Conservation (phyloP, 2,329 filamentous ascomycete genomes). For the Fusarium drepaniforme region DNA sequence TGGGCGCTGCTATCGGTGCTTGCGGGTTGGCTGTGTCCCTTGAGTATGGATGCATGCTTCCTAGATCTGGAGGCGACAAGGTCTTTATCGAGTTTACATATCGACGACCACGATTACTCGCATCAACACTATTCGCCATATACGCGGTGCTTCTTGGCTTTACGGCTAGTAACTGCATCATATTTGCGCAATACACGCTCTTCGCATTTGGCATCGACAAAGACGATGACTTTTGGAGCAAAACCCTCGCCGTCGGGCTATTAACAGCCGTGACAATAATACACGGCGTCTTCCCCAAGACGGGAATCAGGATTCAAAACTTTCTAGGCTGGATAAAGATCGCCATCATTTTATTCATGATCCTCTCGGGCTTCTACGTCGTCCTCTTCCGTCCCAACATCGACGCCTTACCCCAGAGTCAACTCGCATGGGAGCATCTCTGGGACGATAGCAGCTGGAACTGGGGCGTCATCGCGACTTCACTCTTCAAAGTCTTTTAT, state of each 20-base stretch:
- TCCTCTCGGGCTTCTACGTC: conserved; percentile 70
- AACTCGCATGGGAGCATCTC: conserved; percentile 62
- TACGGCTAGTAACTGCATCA: conserved; percentile 77
- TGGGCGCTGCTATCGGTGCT: conserved; percentile 71
- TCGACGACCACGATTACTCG: conserved; percentile 71
- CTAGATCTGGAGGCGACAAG: conserved; percentile 76
- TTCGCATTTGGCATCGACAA: conserved; percentile 67
- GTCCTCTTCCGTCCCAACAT: conserved; percentile 58
- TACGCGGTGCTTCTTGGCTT: conserved; percentile 75
- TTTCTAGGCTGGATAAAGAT: conserved; percentile 74
- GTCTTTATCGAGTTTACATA: conserved; percentile 80
- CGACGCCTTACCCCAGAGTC: conserved; percentile 9
- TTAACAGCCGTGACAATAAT: conserved; percentile 69
- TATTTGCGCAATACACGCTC: conserved; percentile 74
- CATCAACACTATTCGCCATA: conserved; percentile 72
- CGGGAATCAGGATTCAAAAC: conserved; percentile 71
- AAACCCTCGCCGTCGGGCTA: conserved; percentile 67
- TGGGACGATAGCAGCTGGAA: conserved; percentile 78
- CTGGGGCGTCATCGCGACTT: conserved; percentile 75
- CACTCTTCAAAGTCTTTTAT: conserved; percentile 77
- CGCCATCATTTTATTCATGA: conserved; percentile 70
- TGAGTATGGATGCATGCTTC: conserved; percentile 79
- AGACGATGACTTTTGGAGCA: conserved; percentile 63
- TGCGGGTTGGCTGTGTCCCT: conserved; percentile 72
- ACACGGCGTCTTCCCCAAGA: conserved; percentile 68